These are phyloP conservation scores for Desmodesmus armatus DNA, from an alignment of 139 green algal genomes.

Conservation along the genomic window DNA sequence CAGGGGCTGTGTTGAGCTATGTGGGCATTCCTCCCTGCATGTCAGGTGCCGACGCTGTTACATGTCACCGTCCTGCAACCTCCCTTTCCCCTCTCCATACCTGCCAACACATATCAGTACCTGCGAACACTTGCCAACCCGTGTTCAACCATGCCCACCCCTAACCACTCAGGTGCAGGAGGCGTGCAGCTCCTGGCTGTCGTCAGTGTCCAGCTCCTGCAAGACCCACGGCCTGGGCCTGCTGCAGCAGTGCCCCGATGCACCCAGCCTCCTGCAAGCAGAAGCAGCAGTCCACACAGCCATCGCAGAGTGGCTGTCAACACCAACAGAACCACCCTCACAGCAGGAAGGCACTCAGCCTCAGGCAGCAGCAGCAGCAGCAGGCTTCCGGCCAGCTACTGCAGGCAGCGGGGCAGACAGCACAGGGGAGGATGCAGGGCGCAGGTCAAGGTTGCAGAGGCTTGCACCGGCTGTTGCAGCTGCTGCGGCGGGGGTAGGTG, in stretches of 20 bases:
- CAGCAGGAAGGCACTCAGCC: too few species aligned
- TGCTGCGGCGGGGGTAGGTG: neutral
- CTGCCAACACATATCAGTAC: too few species aligned
- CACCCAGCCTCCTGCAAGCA: slow-evolving; percentile 37
- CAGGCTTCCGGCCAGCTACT: neutral
- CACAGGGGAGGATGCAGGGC: neutral
- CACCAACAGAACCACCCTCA: neutral
- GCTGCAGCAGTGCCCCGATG: slow-evolving; percentile 63
- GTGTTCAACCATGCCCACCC: neutral
- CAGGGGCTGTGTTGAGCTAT: too few species aligned
- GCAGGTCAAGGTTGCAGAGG: neutral
- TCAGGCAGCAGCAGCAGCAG: slow-evolving; percentile 22
- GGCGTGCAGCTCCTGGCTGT: slow-evolving; percentile 76
- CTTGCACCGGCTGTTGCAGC: too few species aligned
- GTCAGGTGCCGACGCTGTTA: too few species aligned
- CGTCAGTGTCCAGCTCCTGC: slow-evolving; percentile 56
- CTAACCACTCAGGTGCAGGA: slow-evolving; percentile 54
- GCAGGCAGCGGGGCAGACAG: slow-evolving; percentile 8
- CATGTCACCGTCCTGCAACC: too few species aligned
- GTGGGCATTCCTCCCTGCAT: too few species aligned
- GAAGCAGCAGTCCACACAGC: slow-evolving; percentile 64
- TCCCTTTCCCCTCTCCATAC: too few species aligned
- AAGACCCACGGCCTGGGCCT: slow-evolving; percentile 52
- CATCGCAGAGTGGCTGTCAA: slow-evolving; percentile 49
- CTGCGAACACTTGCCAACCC: too few species aligned